Evolutionary conservation across 257 asterid species (phyloP), one percentile per base, ranked within the genome.

Genomic region (Eucommia ulmoides): DNA sequence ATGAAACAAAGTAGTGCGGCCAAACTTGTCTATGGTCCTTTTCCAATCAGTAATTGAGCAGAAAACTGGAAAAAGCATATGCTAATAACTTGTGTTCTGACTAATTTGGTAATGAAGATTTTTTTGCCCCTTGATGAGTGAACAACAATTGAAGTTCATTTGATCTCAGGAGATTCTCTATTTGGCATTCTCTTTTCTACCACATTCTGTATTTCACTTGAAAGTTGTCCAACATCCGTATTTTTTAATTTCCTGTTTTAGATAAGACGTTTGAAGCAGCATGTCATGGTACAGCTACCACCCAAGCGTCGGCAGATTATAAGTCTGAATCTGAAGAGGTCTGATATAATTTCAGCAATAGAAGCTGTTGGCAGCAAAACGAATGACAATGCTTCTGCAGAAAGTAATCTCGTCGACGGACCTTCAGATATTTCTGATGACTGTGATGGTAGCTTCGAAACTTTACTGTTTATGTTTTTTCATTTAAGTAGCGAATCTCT

Each of bases 181-280:
- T n/a, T n/a, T n/a, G n/a, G n/a, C n/a, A n/a, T n/a, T n/a, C n/a
- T n/a, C n/a, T n/a, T n/a, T n/a, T n/a, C n/a, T n/a, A n/a, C n/a
- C n/a, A n/a, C n/a, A n/a, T n/a, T n/a, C n/a, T n/a, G n/a, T n/a
- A n/a, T n/a, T n/a, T n/a, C n/a, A n/a, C n/a, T n/a, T n/a, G n/a
- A n/a, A n/a, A n/a, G n/a, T n/a, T n/a, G n/a, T n/a, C n/a, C n/a
- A n/a, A n/a, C n/a, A n/a, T n/a, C n/a, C n/a, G n/a, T n/a, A n/a
- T n/a, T n/a, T n/a, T n/a, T n/a, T n/a, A n/a, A 12, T 29, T 29
- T 29, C 7, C 12, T 61, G 19, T 50, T 55, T 56, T 82, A 89
- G 98, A 80, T 85, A 66, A 74, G 98, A 50, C 98, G 98, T 60
- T 68, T 89, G 51, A 89, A 89, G 83, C 84, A 80, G 65, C 93